Evolutionary conservation across 2,329 filamentous ascomycete genomes (phyloP).

Genomic region (Claviceps cyperi): DNA sequence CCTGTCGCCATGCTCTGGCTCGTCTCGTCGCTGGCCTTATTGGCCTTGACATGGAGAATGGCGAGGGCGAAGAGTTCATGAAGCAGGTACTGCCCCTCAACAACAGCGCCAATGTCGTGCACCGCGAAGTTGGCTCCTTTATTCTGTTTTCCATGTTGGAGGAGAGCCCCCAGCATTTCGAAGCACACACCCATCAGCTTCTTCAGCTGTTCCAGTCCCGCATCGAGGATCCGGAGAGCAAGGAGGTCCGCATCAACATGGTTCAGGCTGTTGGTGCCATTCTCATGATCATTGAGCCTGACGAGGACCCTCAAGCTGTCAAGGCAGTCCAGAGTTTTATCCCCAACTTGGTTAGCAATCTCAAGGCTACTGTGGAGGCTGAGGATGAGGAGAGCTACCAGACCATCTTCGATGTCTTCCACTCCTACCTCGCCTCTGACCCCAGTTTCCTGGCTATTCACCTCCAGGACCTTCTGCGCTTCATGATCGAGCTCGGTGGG

Average conservation of each 20-base stretch:
- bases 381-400: constrained; percentile 78
- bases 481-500: constrained; percentile 79
- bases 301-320: constrained; percentile 64
- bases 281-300: constrained; percentile 74
- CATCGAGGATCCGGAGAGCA: constrained; percentile 79
- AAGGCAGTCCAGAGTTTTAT: constrained; percentile 66
- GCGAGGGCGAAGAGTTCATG: constrained; percentile 74
- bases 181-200: constrained; percentile 64
- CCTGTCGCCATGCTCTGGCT: constrained; percentile 74
- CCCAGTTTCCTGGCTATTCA: constrained; percentile 69
- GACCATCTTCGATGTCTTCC: constrained; percentile 91
- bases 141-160: constrained; percentile 88
- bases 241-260: constrained; percentile 88
- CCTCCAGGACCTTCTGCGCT: constrained; percentile 78
- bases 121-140: constrained; percentile 84
- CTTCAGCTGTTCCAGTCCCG: constrained; percentile 75
- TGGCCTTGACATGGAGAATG: constrained; percentile 57
- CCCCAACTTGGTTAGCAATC: constrained; percentile 75
- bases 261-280: constrained; percentile 80
- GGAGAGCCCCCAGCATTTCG: constrained; percentile 70
- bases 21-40: constrained; percentile 81
- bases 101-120: constrained; percentile 56
- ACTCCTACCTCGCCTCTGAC: constrained; percentile 84
- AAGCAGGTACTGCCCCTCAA: constrained; percentile 67
- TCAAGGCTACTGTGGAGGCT: constrained; percentile 69